A percentile compares a stretch with the other conserved stretches of the same genome.
phyloP scores from a whole-genome alignment of 2,329 filamentous ascomycete genomes.

The Talaromyces pinophilus region DNA sequence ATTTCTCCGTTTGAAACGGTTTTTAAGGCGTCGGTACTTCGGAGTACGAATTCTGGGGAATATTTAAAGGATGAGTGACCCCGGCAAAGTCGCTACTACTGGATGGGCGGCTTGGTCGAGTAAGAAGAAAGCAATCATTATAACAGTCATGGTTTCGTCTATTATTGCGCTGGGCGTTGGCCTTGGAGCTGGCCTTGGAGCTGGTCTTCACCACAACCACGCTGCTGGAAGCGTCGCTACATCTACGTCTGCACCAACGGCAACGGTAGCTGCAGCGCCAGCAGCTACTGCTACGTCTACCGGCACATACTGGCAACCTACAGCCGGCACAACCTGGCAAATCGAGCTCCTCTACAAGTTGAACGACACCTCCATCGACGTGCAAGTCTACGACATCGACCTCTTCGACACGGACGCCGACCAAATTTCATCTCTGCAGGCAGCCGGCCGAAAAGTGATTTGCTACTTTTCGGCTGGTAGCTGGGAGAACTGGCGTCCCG shows the following conservation, averaged over 20 bases:
- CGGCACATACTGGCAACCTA: constrained; percentile 54
- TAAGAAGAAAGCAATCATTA: neutral
- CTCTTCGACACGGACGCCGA: constrained; percentile 56
- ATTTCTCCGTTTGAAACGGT: neutral
- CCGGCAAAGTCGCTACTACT: neutral
- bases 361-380: constrained; percentile 51
- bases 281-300: neutral
- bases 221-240: neutral
- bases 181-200: neutral
- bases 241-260: neutral
- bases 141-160: constrained; percentile 2
- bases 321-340: constrained; percentile 59
- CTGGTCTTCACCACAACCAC: neutral
- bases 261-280: neutral
- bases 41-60: neutral
- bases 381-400: constrained; percentile 63
- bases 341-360: constrained; percentile 55
- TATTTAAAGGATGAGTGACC: neutral
- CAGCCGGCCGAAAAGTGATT: constrained; percentile 61
- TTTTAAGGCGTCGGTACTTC: neutral
- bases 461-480: constrained; percentile 76
- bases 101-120: constrained; percentile 1
- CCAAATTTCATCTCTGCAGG: constrained; percentile 53
- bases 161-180: neutral
- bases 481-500: constrained; percentile 64